Base-by-base conservation (phyloP, 257 asterid species). In the Lithospermum erythrorhizon region DNA sequence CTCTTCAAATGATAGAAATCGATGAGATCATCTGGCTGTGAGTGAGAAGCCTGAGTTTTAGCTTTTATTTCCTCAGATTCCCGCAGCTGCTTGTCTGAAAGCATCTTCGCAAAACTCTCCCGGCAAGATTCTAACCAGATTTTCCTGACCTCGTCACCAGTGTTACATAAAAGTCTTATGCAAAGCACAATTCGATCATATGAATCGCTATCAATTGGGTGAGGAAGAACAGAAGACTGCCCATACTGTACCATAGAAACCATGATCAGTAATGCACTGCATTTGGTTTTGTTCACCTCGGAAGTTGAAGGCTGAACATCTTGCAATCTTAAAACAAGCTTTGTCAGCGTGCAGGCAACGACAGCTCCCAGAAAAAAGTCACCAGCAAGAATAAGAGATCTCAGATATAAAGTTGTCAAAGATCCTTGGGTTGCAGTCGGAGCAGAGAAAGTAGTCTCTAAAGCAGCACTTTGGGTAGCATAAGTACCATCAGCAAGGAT, bases 391-490 rank as follows among this genome's bases (percentile, higher is more conserved):
- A 89, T 86, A 74, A 89, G 97, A 69, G 97, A 82, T 77, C 97
- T 82, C 83, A 89, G 75, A 69, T 84, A 86, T 56, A 84, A 95
- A 52, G 84, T 41, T 20, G 83, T 61, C 76, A 78, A 73, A 65
- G 94, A 82, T 65, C 95, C 94, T 51, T 83, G 94, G 63, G 81
- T 87, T 18, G 86, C 89, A 73, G 84, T 79, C 54, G 94, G 90
- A 57, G 93, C 78, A 23, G 90, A 76, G 71, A 87, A 84, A 65
- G 87, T 83, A 70, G 97, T 89, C 75, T 89, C 97, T 56, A 95
- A 89, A 54, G 95, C 97, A 71, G 97, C 97, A 79, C 94, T 89
- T 76, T 87, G 97, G 59, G 97, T 89, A 61, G 97, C 97, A 59
- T 89, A 89, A 41, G 95, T 89, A 57, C 97, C 97, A 71, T 89